Conservation (phyloP, 352 stramenopile species). For the Globisporangium rhizosaccharum region DNA sequence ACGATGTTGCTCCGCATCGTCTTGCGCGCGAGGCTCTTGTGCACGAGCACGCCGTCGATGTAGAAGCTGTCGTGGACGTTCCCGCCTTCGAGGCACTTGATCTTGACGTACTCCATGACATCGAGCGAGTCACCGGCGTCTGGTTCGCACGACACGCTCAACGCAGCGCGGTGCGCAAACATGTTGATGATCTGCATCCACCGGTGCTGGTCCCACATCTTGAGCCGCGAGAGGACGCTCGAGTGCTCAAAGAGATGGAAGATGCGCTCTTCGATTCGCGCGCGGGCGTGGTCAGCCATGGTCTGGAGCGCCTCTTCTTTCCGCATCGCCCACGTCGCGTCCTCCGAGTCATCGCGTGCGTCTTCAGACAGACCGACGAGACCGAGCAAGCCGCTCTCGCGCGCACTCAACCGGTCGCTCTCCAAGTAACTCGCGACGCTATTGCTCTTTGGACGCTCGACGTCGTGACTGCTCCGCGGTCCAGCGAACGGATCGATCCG, state of each 20-base stretch:
- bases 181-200: constrained; percentile 84
- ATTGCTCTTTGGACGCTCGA: neutral
- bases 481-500: constrained; percentile 43
- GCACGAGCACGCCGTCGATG: constrained; percentile 84
- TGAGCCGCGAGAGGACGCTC: constrained; percentile 40
- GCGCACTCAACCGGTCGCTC: constrained; percentile 25
- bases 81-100: constrained; percentile 78
- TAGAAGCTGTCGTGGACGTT: constrained; percentile 81
- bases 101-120: constrained; percentile 81
- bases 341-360: constrained; percentile 44
- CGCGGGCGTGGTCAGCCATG: constrained; percentile 63
- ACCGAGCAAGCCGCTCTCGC: constrained; percentile 50
- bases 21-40: constrained; percentile 81
- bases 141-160: constrained; percentile 58
- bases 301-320: constrained; percentile 36
- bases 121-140: constrained; percentile 72
- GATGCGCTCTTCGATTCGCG: constrained; percentile 68
- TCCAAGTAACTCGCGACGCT: constrained; percentile 19
- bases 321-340: constrained; percentile 32
- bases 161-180: constrained; percentile 60
- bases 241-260: constrained; percentile 62
- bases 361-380: constrained; percentile 62
- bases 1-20: constrained; percentile 77
- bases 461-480: neutral
- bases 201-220: constrained; percentile 64